A percentile compares a stretch with the other conserved stretches of the same genome.
These are phyloP conservation scores for Podaxis carcinomalis DNA, from an alignment of 768 basidiomycete species.

Conservation along the genomic window DNA sequence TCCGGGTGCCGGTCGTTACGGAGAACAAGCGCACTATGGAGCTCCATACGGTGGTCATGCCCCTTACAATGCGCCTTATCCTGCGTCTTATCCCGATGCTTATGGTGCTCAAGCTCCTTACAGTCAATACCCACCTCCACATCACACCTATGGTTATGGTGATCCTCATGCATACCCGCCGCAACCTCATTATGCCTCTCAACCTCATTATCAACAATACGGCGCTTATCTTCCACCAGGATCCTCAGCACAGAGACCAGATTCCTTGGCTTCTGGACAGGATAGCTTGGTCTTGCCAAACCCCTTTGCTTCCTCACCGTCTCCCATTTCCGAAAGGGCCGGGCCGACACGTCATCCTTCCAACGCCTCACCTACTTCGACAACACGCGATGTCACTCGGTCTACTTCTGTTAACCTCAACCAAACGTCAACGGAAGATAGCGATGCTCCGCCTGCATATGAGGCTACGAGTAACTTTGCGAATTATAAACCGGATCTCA, in stretches of 20 bases:
- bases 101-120: constrained; percentile 1
- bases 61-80: neutral
- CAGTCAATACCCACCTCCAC: neutral
- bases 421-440: neutral
- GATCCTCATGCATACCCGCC: constrained; percentile 4
- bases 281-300: neutral
- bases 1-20: neutral
- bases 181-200: constrained; percentile 2
- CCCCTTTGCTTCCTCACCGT: neutral
- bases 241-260: neutral
- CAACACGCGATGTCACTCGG: neutral
- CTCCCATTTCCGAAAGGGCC: neutral
- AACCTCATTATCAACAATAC: constrained; percentile 4
- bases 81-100: neutral
- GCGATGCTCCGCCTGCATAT: constrained; percentile 4
- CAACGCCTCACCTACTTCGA: neutral
- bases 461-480: neutral
- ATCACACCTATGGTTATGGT: neutral
- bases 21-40: neutral
- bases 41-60: neutral
- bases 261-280: neutral
- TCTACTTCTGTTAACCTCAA: neutral
- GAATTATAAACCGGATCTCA: neutral
- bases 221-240: neutral
- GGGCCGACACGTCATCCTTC: neutral